A percentile compares a stretch with the other conserved stretches of the same genome.
These are phyloP conservation scores for Syncephalastrum sp. DNA, from an alignment of 371 early-diverging fungal genomes.

Conservation along the genomic window DNA sequence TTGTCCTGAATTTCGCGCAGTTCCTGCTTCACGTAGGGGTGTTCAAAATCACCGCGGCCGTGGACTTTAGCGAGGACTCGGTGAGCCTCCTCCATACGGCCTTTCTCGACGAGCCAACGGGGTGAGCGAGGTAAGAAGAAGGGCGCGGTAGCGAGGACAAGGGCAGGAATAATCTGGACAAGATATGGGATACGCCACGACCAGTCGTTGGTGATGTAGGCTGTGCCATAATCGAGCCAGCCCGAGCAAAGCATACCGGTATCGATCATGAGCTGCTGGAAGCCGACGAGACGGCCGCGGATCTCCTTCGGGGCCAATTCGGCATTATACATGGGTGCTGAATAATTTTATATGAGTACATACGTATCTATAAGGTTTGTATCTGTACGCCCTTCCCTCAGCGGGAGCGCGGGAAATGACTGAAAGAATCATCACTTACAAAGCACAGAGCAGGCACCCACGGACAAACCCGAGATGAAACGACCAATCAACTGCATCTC, in stretches of 20 bases:
- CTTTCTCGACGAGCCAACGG: conserved; percentile 48
- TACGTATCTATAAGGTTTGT: not conserved
- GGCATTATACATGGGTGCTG: conserved; percentile 86
- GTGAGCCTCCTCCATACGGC: conserved; percentile 63
- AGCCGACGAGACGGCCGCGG: conserved; percentile 50
- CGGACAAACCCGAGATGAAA: conserved; percentile 78
- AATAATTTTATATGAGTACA: too few relatives aligned
- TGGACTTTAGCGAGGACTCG: conserved; percentile 76
- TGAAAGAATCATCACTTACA: conserved; percentile 20
- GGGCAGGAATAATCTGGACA: conserved; percentile 50
- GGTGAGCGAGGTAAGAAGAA: conserved; percentile 59
- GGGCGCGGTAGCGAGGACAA: conserved; percentile 41
- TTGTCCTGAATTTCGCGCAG: conserved; percentile 73
- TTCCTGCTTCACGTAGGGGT: conserved; percentile 68
- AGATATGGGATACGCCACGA: conserved; percentile 55
- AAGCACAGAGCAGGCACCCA: conserved; percentile 78
- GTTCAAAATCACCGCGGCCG: conserved; percentile 50
- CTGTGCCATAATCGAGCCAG: conserved; percentile 45
- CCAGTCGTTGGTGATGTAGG: conserved; percentile 25
- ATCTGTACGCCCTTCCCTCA: not conserved
- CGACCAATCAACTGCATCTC: conserved; percentile 74
- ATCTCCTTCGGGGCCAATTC: conserved; percentile 66
- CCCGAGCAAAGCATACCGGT: conserved; percentile 49
- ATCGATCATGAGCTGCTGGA: conserved; percentile 48
- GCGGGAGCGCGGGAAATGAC: not conserved